Percentiles rank a stretch among this genome's conserved stretches.
These are phyloP conservation scores for Dissophora globulifera DNA, from an alignment of 192 early-diverging fungal genomes.

Conservation along the genomic window DNA sequence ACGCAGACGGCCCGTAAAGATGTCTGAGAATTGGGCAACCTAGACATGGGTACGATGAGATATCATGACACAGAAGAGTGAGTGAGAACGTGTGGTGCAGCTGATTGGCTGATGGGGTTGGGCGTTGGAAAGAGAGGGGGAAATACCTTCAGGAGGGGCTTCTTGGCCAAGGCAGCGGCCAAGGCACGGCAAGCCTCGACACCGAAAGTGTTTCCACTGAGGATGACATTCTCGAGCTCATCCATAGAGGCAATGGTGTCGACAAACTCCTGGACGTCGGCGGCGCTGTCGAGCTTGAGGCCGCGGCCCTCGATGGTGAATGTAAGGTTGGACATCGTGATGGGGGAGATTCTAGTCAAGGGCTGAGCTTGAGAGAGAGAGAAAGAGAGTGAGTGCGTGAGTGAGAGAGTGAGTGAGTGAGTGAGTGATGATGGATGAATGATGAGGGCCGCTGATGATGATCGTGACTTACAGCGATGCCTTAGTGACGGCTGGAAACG, in stretches of 20 bases:
- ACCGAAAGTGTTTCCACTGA: constrained; percentile 94
- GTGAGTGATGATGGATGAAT: too few relatives aligned
- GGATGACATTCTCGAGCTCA: constrained; percentile 72
- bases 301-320: constrained; percentile 91
- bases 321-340: constrained; percentile 57
- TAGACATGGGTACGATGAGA: constrained; percentile 34
- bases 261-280: constrained; percentile 81
- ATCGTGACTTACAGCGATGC: background rate
- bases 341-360: too few relatives aligned
- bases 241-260: constrained; percentile 73
- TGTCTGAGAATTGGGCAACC: constrained; percentile 89
- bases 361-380: too few relatives aligned
- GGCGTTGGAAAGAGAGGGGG: too few relatives aligned
- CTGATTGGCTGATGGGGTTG: constrained; percentile 1
- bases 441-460: background rate
- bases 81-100: too few relatives aligned
- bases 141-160: constrained; percentile 81
- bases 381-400: too few relatives aligned
- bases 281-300: constrained; percentile 88
- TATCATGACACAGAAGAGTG: too few relatives aligned
- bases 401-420: too few relatives aligned
- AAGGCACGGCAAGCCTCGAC: constrained; percentile 89
- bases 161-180: constrained; percentile 74
- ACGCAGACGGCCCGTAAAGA: constrained; percentile 92
- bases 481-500: background rate